Base-by-base conservation (phyloP, 768 basidiomycete genomes). In the Termitomyces sp. region DNA sequence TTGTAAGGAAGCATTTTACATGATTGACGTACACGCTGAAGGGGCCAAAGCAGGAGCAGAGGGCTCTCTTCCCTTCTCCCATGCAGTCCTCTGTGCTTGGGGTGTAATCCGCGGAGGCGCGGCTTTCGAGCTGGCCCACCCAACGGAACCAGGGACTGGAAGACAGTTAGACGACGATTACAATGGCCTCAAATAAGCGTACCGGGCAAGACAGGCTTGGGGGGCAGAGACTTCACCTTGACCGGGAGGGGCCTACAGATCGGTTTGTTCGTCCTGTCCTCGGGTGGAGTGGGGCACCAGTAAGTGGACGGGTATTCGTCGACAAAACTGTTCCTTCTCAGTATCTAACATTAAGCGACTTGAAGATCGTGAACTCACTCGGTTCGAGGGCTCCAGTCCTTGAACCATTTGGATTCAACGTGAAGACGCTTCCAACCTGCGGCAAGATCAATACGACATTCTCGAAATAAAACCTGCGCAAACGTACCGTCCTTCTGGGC, bases 401-500 rank as follows among this genome's bases (percentile, higher is more conserved):
- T 63, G 67, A 82, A 81, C 73, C 79, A 81, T 7, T 57, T 58
- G 14, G 68, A 64, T 39, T 75, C 67, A 39, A 79, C 72, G 34
- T 73, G 65, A 43, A 80, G 71, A 9, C 72, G 64, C 57, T 80
- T 81, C 82, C 82, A 83, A 9, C 81, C 81, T 80, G 27, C 9
- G 32, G 28, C 43, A 39, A 30, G 37, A 45, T 25, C 30, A 32
- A 54, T 25, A 49, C 10, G 30, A 3, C 7, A 41, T 44, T n/a
- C 17, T 40, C 46, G 25, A 52, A 21, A 17, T 10, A 19, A 28
- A n/a, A 9, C 28, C 37, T 16, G 32, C 2, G 28, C 8, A 27
- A n/a, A 59, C 77, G 32, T 51, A 78, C 80, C 81, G 48, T 79
- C 78, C 63, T 82, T 81, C 64, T 79, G 74, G 3, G 74, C 75